These are phyloP conservation scores for Chrysanthemum seticuspe DNA, from an alignment of 129 eudicot species.

Conservation along the genomic window DNA sequence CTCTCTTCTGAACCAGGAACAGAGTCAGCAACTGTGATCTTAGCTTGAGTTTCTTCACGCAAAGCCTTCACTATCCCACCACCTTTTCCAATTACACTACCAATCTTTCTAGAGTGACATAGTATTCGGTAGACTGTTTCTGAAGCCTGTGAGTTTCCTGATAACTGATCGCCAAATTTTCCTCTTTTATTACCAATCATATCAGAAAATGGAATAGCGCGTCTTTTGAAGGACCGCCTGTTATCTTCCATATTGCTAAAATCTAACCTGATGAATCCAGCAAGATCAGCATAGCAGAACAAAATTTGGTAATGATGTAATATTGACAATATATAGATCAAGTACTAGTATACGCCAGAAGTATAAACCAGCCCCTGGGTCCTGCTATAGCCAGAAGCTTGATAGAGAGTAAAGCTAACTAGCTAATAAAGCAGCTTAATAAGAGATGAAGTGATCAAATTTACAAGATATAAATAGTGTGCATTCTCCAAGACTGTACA, in stretches of 20 bases:
- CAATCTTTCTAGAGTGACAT: conserved; percentile 70
- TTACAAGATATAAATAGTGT: no score
- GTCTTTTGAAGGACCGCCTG: conserved; percentile 51
- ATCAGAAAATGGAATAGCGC: conserved; percentile 46
- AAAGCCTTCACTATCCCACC: conserved; percentile 65
- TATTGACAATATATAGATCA: no score
- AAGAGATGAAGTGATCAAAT: no score
- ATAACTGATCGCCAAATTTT: conserved; percentile 40
- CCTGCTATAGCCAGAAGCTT: no score
- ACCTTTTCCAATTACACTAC: conserved; percentile 90
- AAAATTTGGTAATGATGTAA: no score
- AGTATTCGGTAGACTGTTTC: conserved; percentile 76
- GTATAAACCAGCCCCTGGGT: no score
- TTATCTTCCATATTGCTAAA: conserved; percentile 46
- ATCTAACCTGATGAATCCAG: not conserved
- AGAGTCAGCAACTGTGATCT: conserved; percentile 77
- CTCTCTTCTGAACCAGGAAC: conserved; percentile 81
- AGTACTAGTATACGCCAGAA: no score
- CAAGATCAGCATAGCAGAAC: no score
- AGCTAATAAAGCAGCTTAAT: no score
- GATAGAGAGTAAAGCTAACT: no score
- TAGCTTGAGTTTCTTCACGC: conserved; percentile 82
- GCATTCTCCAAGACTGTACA: no score
- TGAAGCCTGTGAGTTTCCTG: conserved; percentile 46
- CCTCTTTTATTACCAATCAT: conserved; percentile 52